Evolutionary conservation across 495 filamentous ascomycete species (phyloP).

Genomic region (Penicillium psychrofluorescens): DNA sequence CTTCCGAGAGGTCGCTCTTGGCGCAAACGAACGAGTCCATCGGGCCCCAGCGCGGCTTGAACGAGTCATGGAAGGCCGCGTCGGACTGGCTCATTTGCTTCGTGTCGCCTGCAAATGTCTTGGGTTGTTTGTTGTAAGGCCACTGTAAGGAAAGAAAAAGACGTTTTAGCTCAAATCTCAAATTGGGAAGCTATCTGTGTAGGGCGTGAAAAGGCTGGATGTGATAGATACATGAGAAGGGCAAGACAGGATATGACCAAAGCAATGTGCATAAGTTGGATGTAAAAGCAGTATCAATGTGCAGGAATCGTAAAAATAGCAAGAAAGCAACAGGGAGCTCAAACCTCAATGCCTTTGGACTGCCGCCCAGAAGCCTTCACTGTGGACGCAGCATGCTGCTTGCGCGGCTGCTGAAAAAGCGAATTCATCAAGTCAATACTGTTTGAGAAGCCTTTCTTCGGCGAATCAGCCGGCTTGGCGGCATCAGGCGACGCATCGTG

Average conservation of each 20-base stretch:
- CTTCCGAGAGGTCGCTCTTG: conserved; percentile 18
- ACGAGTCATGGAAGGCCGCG: conserved; percentile 50
- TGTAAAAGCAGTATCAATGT: conserved; percentile 1
- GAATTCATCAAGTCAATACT: conserved; percentile 92
- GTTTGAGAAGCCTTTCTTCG: conserved; percentile 58
- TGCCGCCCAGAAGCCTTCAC: conserved; percentile 36
- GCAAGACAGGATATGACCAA: conserved; percentile 7
- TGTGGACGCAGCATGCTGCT: conserved; percentile 27
- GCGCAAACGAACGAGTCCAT: conserved; percentile 65
- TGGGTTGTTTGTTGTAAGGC: conserved; percentile 73
- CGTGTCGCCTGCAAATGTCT: conserved; percentile 51
- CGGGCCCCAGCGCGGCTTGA: conserved; percentile 75
- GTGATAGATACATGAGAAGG: conserved; percentile 16
- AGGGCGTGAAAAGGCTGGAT: neutral
- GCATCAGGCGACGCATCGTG: conserved; percentile 27
- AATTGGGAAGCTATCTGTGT: conserved; percentile 22
- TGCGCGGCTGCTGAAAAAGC: conserved; percentile 53
- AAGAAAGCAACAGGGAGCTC: conserved; percentile 41
- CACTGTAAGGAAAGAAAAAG: conserved; percentile 55
- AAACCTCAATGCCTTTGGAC: conserved; percentile 66
- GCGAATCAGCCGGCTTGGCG: conserved; percentile 18
- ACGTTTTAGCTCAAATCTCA: conserved; percentile 29
- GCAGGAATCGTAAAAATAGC: conserved; percentile 17
- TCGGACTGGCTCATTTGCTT: conserved; percentile 52
- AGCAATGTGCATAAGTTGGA: conserved; percentile 9